Evolutionary conservation across 2,329 filamentous ascomycete genomes (phyloP).

Genomic region (Arthrobotrys pseudoclavata): DNA sequence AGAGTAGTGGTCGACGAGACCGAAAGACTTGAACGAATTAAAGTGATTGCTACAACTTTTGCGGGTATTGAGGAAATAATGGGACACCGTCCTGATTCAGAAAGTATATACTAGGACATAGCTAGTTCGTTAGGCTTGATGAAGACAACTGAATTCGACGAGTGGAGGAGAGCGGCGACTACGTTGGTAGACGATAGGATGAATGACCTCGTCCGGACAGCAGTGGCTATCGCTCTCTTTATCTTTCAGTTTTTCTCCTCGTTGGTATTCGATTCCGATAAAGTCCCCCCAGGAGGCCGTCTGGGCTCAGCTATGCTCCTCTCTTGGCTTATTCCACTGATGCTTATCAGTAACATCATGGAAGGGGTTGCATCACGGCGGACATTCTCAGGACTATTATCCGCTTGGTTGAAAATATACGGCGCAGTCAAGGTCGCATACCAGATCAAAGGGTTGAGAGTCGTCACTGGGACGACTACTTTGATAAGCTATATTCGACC

Average conservation of each 20-base stretch:
- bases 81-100: not conserved
- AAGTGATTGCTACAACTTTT: constrained; percentile 8
- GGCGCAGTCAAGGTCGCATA: not conserved
- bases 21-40: constrained; percentile 9
- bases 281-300: constrained; percentile 6
- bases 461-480: constrained; percentile 9
- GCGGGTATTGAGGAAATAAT: constrained; percentile 11
- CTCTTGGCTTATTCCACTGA: constrained; percentile 13
- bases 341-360: constrained; percentile 13
- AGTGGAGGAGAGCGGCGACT: constrained; percentile 12
- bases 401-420: not conserved
- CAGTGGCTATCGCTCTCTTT: not conserved
- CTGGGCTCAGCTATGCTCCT: constrained; percentile 18
- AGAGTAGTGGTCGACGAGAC: not conserved
- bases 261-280: constrained; percentile 2
- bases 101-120: constrained; percentile 1
- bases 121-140: not conserved
- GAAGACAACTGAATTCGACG: constrained; percentile 6
- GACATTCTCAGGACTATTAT: constrained; percentile 11
- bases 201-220: not conserved
- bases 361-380: constrained; percentile 11
- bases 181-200: constrained; percentile 17
- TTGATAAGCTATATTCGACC: not conserved
- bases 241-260: constrained; percentile 5
- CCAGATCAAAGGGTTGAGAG: not conserved